Conservation (phyloP, 2,329 filamentous ascomycete species). For the Pseudocercospora cruenta region DNA sequence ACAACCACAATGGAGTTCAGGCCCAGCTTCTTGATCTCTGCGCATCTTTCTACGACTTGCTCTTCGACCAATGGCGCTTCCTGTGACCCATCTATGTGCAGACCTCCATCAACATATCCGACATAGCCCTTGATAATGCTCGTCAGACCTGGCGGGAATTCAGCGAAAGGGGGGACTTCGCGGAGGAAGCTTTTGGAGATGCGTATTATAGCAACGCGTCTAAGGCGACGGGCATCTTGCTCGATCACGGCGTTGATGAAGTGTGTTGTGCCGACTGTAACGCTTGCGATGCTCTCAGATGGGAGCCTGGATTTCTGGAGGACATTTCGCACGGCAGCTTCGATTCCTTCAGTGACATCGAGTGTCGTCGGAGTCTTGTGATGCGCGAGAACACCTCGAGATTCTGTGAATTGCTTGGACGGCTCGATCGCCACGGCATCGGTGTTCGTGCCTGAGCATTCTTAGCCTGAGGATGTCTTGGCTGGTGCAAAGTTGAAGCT, state of each 20-base stretch:
- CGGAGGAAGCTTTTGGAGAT: conserved; percentile 38
- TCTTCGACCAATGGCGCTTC: conserved; percentile 48
- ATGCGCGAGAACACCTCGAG: conserved; percentile 37
- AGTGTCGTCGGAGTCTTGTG: conserved; percentile 46
- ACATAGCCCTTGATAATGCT: conserved; percentile 39
- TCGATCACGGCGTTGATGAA: conserved; percentile 42
- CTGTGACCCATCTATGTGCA: conserved; percentile 50
- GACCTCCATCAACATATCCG: conserved; percentile 54
- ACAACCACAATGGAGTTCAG: conserved; percentile 57
- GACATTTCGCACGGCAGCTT: conserved; percentile 43
- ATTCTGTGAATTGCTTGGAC: conserved; percentile 30
- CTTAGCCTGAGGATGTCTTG: not conserved
- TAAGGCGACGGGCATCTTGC: conserved; percentile 51
- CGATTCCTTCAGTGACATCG: conserved; percentile 49
- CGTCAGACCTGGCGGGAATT: conserved; percentile 37
- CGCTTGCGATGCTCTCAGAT: conserved; percentile 41
- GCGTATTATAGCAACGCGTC: conserved; percentile 57
- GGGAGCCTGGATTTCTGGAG: conserved; percentile 41
- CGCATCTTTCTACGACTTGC: conserved; percentile 51
- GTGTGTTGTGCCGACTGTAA: conserved; percentile 57
- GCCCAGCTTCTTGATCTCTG: conserved; percentile 48
- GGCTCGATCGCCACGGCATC: conserved; percentile 40
- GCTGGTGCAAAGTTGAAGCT: not conserved
- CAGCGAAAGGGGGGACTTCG: conserved; percentile 38
- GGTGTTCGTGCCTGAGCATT: conserved; percentile 38